Percentiles rank a stretch among this genome's conserved stretches.
phyloP scores from a whole-genome alignment of 75 land plant genomes.

The Pinus taeda region DNA sequence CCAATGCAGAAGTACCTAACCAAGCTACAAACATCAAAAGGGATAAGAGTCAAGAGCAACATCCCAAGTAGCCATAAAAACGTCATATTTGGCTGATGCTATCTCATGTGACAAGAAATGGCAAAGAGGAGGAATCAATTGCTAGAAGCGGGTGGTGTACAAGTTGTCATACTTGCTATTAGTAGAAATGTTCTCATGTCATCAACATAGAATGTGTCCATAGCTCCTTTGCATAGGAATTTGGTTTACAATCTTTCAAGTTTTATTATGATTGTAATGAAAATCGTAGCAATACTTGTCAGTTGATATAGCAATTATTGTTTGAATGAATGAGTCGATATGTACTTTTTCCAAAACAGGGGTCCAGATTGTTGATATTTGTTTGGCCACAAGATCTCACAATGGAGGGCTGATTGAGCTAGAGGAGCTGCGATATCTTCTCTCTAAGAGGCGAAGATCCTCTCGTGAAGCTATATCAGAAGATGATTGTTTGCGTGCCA shows the following conservation, averaged over 20 bases:
- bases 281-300: neutral
- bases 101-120: no score
- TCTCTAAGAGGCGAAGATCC: constrained; percentile 60
- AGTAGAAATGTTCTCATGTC: neutral
- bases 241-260: neutral
- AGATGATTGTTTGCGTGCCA: constrained; percentile 94
- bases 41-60: no score
- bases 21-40: no score
- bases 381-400: constrained; percentile 80
- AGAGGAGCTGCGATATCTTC: constrained; percentile 66
- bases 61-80: no score
- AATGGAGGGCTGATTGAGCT: constrained; percentile 93
- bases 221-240: neutral
- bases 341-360: constrained; percentile 36
- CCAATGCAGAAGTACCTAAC: no score
- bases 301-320: neutral
- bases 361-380: constrained; percentile 96
- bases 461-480: constrained; percentile 83
- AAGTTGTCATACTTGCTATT: no score
- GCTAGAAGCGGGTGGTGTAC: no score
- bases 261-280: neutral
- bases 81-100: no score
- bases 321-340: neutral
- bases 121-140: no score
- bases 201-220: neutral